Base-by-base conservation (phyloP, 2,329 filamentous ascomycete species). In the Colletotrichum nymphaeae region DNA sequence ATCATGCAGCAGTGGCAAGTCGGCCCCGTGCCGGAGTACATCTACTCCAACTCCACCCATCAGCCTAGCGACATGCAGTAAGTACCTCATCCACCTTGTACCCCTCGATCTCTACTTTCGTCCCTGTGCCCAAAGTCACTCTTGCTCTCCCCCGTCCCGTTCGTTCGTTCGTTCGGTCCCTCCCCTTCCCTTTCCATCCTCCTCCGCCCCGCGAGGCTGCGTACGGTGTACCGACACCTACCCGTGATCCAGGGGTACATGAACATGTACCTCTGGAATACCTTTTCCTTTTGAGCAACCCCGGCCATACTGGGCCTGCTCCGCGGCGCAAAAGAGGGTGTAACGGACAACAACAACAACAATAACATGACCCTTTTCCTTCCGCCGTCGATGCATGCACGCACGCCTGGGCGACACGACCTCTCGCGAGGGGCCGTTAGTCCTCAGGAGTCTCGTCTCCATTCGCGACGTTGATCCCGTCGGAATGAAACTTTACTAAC, bases 1-100 rank as follows among this genome's bases (percentile, higher is more conserved):
- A 87, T 83, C 83, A 90, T 90, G 88, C 87, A 90, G 84, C 88
- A 89, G 83, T 90, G 88, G 88, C 87, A 89, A 82, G 87, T 90
- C 81, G 87, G 88, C 83, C 88, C 88, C 77, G 85, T 90, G 83
- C 88, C 88, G 84, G 88, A 89, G 82, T 89, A 89, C 84, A 85
- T 89, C 78, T 89, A 88, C 83, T 83, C 86, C 80, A 81, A 80
- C 79, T 84, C 84, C 82, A 84, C 86, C 78, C 87, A 88, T 78
- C 87, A 87, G 79, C 84, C 86, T 77, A 88, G 86, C 83, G 87
- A 89, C 76, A 87, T 89, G 81, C 88, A 89, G 88, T 90, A 85
- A 90, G 88, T 90, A 85, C 80, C 80, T 82, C 80, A 72, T 81
- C 76, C 63, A 77, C 72, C 72, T 80, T 81, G 77, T 80, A 75